Conservation (phyloP, 78 protist species). For the Dictyostelium capitatum region DNA sequence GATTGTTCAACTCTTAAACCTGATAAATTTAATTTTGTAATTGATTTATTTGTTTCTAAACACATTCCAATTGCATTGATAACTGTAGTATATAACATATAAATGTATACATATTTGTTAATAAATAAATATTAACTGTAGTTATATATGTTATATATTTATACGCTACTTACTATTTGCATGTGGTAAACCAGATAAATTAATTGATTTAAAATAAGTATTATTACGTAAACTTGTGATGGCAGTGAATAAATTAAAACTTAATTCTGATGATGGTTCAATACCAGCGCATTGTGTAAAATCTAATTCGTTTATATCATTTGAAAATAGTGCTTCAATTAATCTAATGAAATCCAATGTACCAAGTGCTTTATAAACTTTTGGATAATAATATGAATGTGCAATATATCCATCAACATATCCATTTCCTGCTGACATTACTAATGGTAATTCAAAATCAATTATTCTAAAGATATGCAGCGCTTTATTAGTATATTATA, state of each 20-base stretch:
- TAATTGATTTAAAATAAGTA: conserved; percentile 57
- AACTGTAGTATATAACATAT: background rate
- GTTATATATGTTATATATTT: too few species aligned
- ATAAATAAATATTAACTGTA: too few species aligned
- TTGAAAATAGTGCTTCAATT: conserved; percentile 37
- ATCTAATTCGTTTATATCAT: conserved; percentile 40
- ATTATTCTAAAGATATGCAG: background rate
- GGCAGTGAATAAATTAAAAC: conserved; percentile 70
- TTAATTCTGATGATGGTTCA: conserved; percentile 67
- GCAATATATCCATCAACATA: conserved; percentile 65
- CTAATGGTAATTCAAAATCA: conserved; percentile 14
- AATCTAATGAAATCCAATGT: conserved; percentile 66
- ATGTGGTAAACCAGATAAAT: conserved; percentile 71
- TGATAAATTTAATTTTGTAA: conserved; percentile 52
- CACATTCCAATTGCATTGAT: conserved; percentile 66
- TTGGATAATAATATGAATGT: conserved; percentile 69
- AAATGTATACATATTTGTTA: too few species aligned
- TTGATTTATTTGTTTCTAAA: conserved; percentile 63
- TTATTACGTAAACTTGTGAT: conserved; percentile 66
- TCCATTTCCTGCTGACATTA: conserved; percentile 71
- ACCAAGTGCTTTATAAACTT: conserved; percentile 44
- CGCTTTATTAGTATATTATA: background rate
- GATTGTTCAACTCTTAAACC: conserved; percentile 74
- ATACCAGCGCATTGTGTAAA: conserved; percentile 63
- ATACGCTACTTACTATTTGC: conserved; percentile 73